Percentiles rank a stretch among this genome's conserved stretches.
phyloP scores from a whole-genome alignment of 225 moss, liverwort and hornwort species.

The Takakia lepidozioides region DNA sequence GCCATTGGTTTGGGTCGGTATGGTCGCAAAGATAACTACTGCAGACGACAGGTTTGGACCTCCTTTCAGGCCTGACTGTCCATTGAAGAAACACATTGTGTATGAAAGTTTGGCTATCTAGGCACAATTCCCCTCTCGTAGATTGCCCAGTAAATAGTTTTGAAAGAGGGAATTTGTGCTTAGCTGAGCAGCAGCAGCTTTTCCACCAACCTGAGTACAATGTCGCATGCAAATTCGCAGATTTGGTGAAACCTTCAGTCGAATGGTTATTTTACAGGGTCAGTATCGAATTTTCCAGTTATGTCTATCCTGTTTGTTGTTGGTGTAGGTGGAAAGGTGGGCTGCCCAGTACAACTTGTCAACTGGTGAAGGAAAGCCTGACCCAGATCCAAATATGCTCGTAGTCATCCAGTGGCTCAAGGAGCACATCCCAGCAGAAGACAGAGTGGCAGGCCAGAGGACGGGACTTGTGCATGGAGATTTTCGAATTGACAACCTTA shows the following conservation, averaged over 20 bases:
- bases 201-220: no score
- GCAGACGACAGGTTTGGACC: constrained; percentile 70
- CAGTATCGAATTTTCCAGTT: neutral
- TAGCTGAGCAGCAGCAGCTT: no score
- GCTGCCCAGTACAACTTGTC: constrained; percentile 76
- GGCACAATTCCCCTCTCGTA: no score
- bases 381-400: constrained; percentile 64
- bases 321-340: constrained; percentile 78
- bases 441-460: constrained; percentile 40
- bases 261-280: no score
- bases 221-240: no score
- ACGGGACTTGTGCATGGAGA: constrained; percentile 96
- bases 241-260: no score
- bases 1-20: constrained; percentile 71
- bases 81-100: no score
- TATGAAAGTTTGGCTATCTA: no score
- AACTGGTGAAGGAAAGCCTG: constrained; percentile 79
- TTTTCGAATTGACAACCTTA: constrained; percentile 81
- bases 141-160: no score
- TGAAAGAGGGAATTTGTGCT: no score
- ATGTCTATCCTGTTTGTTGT: neutral
- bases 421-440: constrained; percentile 74
- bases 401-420: constrained; percentile 74
- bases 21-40: constrained; percentile 82
- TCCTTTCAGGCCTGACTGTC: no score